Base-by-base conservation (phyloP, 192 early-diverging fungal genomes). In the Spinellus fusiger region DNA sequence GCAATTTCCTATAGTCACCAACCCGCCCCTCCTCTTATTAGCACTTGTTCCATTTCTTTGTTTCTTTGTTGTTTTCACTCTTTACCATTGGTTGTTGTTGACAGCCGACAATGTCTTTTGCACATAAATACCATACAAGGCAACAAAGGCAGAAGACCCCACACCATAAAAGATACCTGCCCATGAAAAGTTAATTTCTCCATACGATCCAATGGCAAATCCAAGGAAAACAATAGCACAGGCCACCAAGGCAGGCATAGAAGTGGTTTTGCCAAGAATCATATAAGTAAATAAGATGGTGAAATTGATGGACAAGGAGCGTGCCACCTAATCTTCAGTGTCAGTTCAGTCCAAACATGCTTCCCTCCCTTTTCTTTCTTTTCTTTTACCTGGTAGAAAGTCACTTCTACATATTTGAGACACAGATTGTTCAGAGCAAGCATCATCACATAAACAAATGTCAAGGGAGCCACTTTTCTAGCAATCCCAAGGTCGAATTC, bases 31-130 rank as follows among this genome's bases (percentile, higher is more conserved):
- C 35, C 5, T 37, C 35, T 9, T 37, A 37, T 37, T 37, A 37
- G 35, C 5, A 37, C 13, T 12, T n/a, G 10, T 12, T n/a, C 15
- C 13, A 44, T 12, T 44, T n/a, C n/a, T n/a, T n/a, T n/a, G n/a
- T n/a, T n/a, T n/a, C n/a, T n/a, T n/a, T n/a, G n/a, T n/a, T n/a
- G n/a, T n/a, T 27, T 5, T 28, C 25, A 18, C 52, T 54, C n/a
- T n/a, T n/a, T 56, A 77, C 84, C 84, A 86, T 69, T 86, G 78
- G 46, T 86, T 82, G 64, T 86, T 86, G 15, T 84, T 83, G 13
- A 86, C 77, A 7, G 69, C 34, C 6, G 48, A 38, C 6, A 86
- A 66, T 1, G 80, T 82, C 75, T 86, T 86, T 66, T 86, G 84
- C 12, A 86, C 84, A 61, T 82, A 86, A 54, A 86, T 86, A 35